Evolutionary conservation across 164 flowering plant genomes (phyloP).

Genomic region (Amborella trichopoda): DNA sequence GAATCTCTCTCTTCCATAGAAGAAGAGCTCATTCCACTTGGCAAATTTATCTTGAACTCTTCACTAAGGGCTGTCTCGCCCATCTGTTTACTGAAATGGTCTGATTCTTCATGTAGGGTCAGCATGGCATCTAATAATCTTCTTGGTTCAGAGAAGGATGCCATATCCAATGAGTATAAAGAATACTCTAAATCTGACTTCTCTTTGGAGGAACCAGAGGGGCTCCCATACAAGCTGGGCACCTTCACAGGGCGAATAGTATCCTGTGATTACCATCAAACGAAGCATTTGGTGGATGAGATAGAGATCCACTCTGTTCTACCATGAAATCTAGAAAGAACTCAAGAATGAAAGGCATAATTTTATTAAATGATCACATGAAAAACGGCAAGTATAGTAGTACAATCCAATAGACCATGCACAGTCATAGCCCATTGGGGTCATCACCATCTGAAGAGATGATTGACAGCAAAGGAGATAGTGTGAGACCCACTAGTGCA

Average conservation of each 20-base stretch:
- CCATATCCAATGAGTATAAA: constrained; percentile 28
- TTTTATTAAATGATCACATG: too few species aligned
- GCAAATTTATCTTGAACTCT: constrained; percentile 9
- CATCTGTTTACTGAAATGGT: constrained; percentile 13
- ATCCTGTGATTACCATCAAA: too few species aligned
- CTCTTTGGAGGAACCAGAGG: constrained; percentile 32
- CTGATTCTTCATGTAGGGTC: constrained; percentile 15
- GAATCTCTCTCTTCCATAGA: constrained; percentile 13
- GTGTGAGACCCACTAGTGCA: background rate
- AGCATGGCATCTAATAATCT: constrained; percentile 14
- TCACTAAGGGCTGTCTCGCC: constrained; percentile 4
- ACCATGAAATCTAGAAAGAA: too few species aligned
- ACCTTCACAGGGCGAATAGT: constrained; percentile 30
- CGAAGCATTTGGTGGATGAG: too few species aligned
- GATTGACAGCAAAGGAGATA: background rate
- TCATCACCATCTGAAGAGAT: background rate
- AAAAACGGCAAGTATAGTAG: too few species aligned
- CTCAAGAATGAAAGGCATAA: too few species aligned
- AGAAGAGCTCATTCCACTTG: constrained; percentile 9
- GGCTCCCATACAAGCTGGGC: constrained; percentile 48
- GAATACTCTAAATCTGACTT: constrained; percentile 41
- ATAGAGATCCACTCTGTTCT: too few species aligned
- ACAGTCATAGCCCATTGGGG: too few species aligned
- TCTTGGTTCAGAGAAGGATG: constrained; percentile 28
- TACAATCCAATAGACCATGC: too few species aligned